Evolutionary conservation across 2,329 filamentous ascomycete species (phyloP), one percentile per base, ranked within the genome.

Genomic region (Septoria linicola): DNA sequence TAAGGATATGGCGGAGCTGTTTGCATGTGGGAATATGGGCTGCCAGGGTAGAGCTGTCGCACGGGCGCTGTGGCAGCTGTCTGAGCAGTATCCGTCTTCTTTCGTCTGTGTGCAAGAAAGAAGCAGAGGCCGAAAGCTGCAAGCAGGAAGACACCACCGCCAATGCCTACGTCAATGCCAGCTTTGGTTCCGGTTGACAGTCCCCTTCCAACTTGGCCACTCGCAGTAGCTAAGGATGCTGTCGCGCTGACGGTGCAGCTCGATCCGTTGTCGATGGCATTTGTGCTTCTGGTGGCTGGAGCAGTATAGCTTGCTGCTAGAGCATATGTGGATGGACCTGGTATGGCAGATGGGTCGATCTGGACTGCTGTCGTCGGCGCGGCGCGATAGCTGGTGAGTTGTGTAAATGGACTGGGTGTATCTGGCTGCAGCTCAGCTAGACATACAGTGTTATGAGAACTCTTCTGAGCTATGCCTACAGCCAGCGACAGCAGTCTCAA

Each of bases 91-190:
- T 43, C 36, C 25, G 13, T 36, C 30, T 34, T 53, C 35, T 39
- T 57, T 23, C 42, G 53, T 32, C 51, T 57, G 17, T 53, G 55
- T 31, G 44, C 46, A 20, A 57, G 47, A 25, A 53, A 55, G 23
- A 56, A 17, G 10, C 39, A 25, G 27, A 63, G 14, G 3, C 40
- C 53, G 11, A 59, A 27, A 16, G 48, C 49, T 13, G 56, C 51
- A 19, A 61, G n/a, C 19, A 63, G 41, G n/a, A 50, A 41, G 19
- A 59, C 52, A 19, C 57, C 59, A 31, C 41, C 57, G 13, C 41
- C 60, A 8, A 58, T 54, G 8, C 61, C 62, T 2, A 60, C 57
- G 10, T 60, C 63, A 11, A 64, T 61, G 27, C 61, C 63, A 5
- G 47, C 52, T 53, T 61, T 59, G 6, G 62, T 55, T n/a, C 57